phyloP scores from a whole-genome alignment of 345 rosid species.

The Eutrema yunnanense region DNA sequence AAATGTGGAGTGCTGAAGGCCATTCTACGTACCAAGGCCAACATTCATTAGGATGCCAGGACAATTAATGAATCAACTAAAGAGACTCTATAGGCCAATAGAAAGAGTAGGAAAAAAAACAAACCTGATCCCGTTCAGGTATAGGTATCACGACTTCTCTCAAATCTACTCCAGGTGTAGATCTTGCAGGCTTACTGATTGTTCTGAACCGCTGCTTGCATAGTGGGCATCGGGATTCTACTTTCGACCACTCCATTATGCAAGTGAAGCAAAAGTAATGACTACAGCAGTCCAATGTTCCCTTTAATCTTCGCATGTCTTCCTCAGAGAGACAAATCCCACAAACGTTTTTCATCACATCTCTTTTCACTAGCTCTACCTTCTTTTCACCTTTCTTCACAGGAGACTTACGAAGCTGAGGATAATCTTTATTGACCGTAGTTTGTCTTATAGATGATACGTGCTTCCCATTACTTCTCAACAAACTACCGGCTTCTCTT shows the following conservation, averaged over 20 bases:
- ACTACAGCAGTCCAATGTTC: constrained; percentile 75
- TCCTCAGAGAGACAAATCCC: constrained; percentile 95
- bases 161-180: constrained; percentile 64
- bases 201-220: constrained; percentile 92
- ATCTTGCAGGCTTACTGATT: constrained; percentile 77
- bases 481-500: constrained; percentile 55
- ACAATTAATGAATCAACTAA: neutral
- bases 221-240: constrained; percentile 94
- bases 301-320: constrained; percentile 79
- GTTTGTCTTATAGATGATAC: constrained; percentile 41
- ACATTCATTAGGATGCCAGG: neutral
- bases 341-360: constrained; percentile 63
- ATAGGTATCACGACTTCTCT: constrained; percentile 64
- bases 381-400: constrained; percentile 73
- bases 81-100: neutral
- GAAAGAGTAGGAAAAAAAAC: neutral
- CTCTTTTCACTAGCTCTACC: constrained; percentile 48
- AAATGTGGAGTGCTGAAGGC: neutral
- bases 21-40: neutral
- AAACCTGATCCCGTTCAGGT: constrained; percentile 95
- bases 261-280: constrained; percentile 97
- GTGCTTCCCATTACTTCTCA: constrained; percentile 48
- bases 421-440: constrained; percentile 37
- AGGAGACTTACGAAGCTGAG: constrained; percentile 36
- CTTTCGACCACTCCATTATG: constrained; percentile 97